Conservation (phyloP, 2,329 filamentous ascomycete genomes). For the Xylaria sp. region DNA sequence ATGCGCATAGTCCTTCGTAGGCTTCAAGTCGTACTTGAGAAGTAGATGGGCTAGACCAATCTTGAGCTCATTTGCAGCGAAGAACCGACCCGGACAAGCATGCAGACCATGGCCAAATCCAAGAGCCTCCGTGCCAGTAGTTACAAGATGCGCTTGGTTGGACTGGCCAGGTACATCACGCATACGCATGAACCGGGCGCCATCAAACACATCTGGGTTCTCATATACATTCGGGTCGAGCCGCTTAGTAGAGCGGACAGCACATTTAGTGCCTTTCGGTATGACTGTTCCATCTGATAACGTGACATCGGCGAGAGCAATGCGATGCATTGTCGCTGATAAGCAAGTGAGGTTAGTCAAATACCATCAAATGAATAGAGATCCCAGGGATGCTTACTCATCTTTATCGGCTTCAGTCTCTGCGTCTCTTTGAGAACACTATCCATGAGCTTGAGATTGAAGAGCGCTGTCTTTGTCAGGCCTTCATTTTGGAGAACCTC, state of each 20-base stretch:
- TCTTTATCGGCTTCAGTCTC: conserved; percentile 45
- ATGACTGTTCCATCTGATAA: conserved; percentile 42
- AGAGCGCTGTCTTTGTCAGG: conserved; percentile 43
- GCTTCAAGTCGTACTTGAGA: conserved; percentile 44
- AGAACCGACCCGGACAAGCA: conserved; percentile 47
- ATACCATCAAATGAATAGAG: neutral
- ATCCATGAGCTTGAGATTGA: conserved; percentile 51
- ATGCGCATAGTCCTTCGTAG: conserved; percentile 23
- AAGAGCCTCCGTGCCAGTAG: conserved; percentile 44
- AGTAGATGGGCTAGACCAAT: conserved; percentile 41
- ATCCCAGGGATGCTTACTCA: conserved; percentile 38
- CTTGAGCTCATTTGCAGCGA: conserved; percentile 54
- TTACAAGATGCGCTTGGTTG: conserved; percentile 47
- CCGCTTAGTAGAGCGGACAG: conserved; percentile 42
- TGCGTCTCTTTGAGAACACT: conserved; percentile 54
- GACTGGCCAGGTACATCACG: conserved; percentile 36
- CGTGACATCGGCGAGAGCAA: conserved; percentile 33
- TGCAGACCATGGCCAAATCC: conserved; percentile 54
- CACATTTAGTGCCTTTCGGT: conserved; percentile 38
- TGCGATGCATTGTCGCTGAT: conserved; percentile 42
- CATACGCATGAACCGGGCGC: conserved; percentile 41
- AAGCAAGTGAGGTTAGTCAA: neutral
- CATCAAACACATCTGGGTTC: conserved; percentile 42
- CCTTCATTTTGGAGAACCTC: conserved; percentile 39
- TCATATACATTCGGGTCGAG: conserved; percentile 39